Base-by-base conservation (phyloP, 495 filamentous ascomycete genomes). In the Pseudomonodictys pantanalensis region DNA sequence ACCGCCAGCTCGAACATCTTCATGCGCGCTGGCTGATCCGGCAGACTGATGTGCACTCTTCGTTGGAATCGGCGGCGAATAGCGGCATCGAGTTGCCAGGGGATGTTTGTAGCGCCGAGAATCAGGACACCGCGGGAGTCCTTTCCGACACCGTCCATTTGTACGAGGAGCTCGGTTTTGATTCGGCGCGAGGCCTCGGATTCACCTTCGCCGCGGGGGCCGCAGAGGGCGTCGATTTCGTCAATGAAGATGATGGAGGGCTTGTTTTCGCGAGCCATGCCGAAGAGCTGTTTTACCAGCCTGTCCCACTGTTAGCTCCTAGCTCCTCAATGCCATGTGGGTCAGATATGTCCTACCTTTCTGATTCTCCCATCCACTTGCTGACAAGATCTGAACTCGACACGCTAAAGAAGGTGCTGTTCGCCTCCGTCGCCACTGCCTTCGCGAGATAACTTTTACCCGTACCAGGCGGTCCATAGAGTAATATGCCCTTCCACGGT, bases 321-420 rank as follows among this genome's bases (percentile, higher is more conserved):
- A 26, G 33, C 9, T 55, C 15, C 25, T 18, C 10, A 1, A 39
- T 56, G 15, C 3, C 11, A 15, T 18, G n/a, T 29, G 10, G 32
- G 38, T 28, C 10, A 3, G 23, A 11, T n/a, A n/a, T 38, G 20
- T 38, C 80, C 50, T 75, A 96, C 92, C 92, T 80, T 82, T 98
- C 93, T 81, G 86, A 91, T 73, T 98, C 93, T 74, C 93, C 93
- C 95, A 98, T 97, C 93, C 93, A 98, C 71, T 98, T 98, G 56
- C 87, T 92, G 28, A 97, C 95, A 74, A 98, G 71, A 71, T 97
- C 95, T 77, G 89, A 93, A 76, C 88, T 92, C 76, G 89, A 95
- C 60, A 98, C 91, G 69, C 91, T 96, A 79, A 98, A 98, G 71
- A 98, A 98, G n/a, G 93, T 98, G 72, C 91, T 96, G 71, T 97